A percentile compares a stretch with the other conserved stretches of the same genome.
Conservation (phyloP, 176 grass and related monocot genomes). For the Lolium perenne region DNA sequence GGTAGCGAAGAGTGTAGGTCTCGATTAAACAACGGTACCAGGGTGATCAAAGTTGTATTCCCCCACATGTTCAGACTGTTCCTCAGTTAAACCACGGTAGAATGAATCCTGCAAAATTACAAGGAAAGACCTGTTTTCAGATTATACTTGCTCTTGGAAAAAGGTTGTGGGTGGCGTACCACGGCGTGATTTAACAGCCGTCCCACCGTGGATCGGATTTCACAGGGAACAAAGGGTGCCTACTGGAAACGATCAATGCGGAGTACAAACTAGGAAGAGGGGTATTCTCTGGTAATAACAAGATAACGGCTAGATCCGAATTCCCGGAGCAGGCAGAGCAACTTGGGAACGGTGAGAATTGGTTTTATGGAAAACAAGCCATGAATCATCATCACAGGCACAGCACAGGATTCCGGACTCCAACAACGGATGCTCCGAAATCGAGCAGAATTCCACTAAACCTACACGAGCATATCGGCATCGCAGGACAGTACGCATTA, state of each 20-base stretch:
- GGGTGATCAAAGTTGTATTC: slow-evolving; percentile 98
- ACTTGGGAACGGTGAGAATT: neutral
- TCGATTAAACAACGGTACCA: slow-evolving; percentile 56
- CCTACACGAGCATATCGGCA: neutral
- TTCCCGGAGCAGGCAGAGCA: neutral
- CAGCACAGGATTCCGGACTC: neutral
- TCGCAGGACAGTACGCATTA: neutral
- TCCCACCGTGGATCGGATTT: neutral
- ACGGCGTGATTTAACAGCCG: neutral
- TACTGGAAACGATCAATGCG: neutral
- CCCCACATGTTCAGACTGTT: slow-evolving; percentile 62
- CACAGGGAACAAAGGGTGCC: neutral
- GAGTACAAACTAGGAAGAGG: neutral
- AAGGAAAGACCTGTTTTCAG: neutral
- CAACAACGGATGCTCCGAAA: neutral
- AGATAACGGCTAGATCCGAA: neutral
- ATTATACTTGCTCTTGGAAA: neutral
- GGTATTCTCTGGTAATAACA: neutral
- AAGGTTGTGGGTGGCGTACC: neutral
- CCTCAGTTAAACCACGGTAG: slow-evolving; percentile 76
- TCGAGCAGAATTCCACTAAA: neutral
- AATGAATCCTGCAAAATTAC: slow-evolving; percentile 81
- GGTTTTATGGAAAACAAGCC: neutral
- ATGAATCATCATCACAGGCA: neutral
- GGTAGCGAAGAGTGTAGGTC: neutral